A percentile compares a stretch with the other conserved stretches of the same genome.
phyloP scores from a whole-genome alignment of 345 rosid genomes.

The Noccaea caerulescens region DNA sequence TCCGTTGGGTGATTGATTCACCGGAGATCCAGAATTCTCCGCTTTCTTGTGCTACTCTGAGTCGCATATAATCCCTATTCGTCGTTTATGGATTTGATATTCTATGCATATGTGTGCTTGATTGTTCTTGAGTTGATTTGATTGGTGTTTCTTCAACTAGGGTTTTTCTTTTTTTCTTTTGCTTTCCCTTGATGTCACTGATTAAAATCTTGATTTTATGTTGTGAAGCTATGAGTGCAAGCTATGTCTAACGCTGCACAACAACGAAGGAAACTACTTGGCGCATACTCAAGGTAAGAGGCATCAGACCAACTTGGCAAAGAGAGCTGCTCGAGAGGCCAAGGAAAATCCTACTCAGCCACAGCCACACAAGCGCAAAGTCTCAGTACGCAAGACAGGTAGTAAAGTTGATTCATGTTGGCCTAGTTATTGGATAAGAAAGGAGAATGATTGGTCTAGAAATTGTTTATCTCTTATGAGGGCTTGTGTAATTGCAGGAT shows the following conservation, averaged over 20 bases:
- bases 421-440: neutral
- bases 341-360: slow-evolving; percentile 90
- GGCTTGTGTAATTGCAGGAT: slow-evolving; percentile 5
- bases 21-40: neutral
- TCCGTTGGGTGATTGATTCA: neutral
- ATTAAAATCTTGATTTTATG: slow-evolving; percentile 18
- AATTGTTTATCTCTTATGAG: neutral
- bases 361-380: slow-evolving; percentile 92
- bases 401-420: neutral
- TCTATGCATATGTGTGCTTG: neutral
- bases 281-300: slow-evolving; percentile 98
- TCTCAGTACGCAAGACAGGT: slow-evolving; percentile 81
- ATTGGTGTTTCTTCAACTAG: slow-evolving; percentile 14
- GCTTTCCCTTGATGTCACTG: neutral
- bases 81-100: neutral
- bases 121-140: neutral
- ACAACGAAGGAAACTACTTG: slow-evolving; percentile 99
- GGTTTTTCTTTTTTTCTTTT: neutral
- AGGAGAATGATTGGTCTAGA: slow-evolving; percentile 1
- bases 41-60: neutral
- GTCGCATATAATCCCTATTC: neutral
- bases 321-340: slow-evolving; percentile 98
- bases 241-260: slow-evolving; percentile 93
- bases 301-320: slow-evolving; percentile 95
- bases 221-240: slow-evolving; percentile 90